Evolutionary conservation across 116 monocot genomes (phyloP).

Genomic region (Zostera marina): DNA sequence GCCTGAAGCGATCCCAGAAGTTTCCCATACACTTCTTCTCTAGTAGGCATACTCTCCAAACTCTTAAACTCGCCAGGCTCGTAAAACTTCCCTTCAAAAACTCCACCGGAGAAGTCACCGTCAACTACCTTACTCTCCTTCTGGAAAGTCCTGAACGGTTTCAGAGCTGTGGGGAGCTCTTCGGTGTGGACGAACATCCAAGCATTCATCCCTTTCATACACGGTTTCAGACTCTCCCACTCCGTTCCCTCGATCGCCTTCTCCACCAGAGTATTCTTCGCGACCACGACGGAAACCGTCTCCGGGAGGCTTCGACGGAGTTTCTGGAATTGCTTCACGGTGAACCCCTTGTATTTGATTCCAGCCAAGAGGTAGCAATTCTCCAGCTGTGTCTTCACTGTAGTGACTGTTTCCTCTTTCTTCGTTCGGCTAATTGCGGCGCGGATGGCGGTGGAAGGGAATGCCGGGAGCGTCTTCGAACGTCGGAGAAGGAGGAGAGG

Average conservation of each 20-base stretch:
- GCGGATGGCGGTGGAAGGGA: slow-evolving; percentile 8
- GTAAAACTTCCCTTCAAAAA: slow-evolving; percentile 79
- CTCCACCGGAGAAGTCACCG: slow-evolving; percentile 74
- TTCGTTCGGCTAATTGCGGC: slow-evolving; percentile 39
- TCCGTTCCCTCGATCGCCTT: slow-evolving; percentile 66
- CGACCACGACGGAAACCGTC: slow-evolving; percentile 48
- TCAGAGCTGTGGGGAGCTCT: slow-evolving; percentile 56
- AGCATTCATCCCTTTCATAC: slow-evolving; percentile 82
- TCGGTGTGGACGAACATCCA: slow-evolving; percentile 92
- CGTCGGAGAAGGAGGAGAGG: background rate
- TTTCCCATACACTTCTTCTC: slow-evolving; percentile 34
- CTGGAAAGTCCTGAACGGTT: slow-evolving; percentile 72
- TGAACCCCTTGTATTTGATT: slow-evolving; percentile 67
- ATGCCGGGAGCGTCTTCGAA: background rate
- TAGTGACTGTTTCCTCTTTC: slow-evolving; percentile 30
- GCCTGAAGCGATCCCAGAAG: slow-evolving; percentile 51
- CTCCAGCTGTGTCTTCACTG: slow-evolving; percentile 51
- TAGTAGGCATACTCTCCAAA: slow-evolving; percentile 62
- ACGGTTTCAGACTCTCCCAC: slow-evolving; percentile 57
- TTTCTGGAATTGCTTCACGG: slow-evolving; percentile 62
- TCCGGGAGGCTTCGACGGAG: slow-evolving; percentile 64
- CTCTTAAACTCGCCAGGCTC: slow-evolving; percentile 58
- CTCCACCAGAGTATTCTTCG: slow-evolving; percentile 70
- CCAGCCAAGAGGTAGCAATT: slow-evolving; percentile 83
- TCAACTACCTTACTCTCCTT: slow-evolving; percentile 59